A percentile compares a stretch with the other conserved stretches of the same genome.
phyloP scores from a whole-genome alignment of 371 early-diverging fungal species.

The Mortierella sp. region DNA sequence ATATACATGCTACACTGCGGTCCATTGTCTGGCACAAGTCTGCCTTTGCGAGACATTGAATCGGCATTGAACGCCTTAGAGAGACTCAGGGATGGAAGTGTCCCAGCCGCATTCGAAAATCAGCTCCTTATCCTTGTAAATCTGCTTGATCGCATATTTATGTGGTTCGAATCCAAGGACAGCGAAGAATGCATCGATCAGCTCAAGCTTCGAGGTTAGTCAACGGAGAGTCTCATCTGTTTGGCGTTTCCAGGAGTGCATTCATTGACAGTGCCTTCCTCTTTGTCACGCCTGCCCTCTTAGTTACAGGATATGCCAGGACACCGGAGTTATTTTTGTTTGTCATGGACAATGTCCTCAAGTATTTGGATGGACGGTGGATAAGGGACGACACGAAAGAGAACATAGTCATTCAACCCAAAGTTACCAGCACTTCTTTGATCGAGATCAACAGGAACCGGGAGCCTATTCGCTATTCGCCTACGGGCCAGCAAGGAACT shows the following conservation, averaged over 20 bases:
- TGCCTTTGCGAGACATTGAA: slow-evolving; percentile 30
- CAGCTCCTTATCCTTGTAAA: slow-evolving; percentile 37
- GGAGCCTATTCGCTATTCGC: slow-evolving; percentile 33
- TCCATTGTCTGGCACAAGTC: slow-evolving; percentile 20
- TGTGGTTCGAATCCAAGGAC: slow-evolving; percentile 38
- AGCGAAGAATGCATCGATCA: slow-evolving; percentile 26
- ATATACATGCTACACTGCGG: slow-evolving; percentile 49
- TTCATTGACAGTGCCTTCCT: too few species aligned
- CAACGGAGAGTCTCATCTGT: too few species aligned
- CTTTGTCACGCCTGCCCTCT: not conserved
- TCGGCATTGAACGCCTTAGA: slow-evolving; percentile 35
- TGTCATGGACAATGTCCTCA: slow-evolving; percentile 31
- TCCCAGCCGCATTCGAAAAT: slow-evolving; percentile 28
- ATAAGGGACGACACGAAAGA: slow-evolving; percentile 14
- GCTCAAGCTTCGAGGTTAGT: slow-evolving; percentile 38
- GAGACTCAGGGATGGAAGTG: slow-evolving; percentile 23
- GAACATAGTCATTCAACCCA: slow-evolving; percentile 2
- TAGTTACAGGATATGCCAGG: slow-evolving; percentile 32
- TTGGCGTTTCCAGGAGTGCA: too few species aligned
- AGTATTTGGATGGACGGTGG: slow-evolving; percentile 51
- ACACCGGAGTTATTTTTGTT: slow-evolving; percentile 34
- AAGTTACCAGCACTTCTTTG: slow-evolving; percentile 22
- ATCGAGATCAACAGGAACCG: slow-evolving; percentile 38
- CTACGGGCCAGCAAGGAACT: slow-evolving; percentile 18
- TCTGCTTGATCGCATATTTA: slow-evolving; percentile 41